A percentile compares a stretch with the other conserved stretches of the same genome.
phyloP scores from a whole-genome alignment of 257 asterid species.

The Verbascum thapsus region DNA sequence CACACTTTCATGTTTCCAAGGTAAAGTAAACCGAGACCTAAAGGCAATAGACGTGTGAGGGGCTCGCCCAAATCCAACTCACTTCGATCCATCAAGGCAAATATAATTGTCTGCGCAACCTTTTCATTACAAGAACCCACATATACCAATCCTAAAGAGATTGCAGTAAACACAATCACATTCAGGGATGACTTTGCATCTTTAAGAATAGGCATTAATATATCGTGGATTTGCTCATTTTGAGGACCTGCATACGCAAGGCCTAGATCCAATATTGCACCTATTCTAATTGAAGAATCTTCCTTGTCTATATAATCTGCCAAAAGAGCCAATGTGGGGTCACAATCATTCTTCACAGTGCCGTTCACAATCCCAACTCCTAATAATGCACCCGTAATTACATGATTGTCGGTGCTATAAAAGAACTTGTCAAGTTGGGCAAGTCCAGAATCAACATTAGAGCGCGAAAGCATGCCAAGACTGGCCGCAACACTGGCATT shows the following conservation, averaged over 20 bases:
- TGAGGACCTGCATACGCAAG: slow-evolving; percentile 74
- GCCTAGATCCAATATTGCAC: slow-evolving; percentile 73
- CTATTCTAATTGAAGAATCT: slow-evolving; percentile 51
- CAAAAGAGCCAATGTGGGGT: too few species aligned
- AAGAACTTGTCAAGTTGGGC: slow-evolving; percentile 66
- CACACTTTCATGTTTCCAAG: slow-evolving; percentile 95
- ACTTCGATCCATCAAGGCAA: too few species aligned
- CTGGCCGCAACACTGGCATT: slow-evolving; percentile 71
- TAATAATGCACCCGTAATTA: slow-evolving; percentile 62
- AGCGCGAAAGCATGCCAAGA: slow-evolving; percentile 67
- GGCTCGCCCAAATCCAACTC: slow-evolving; percentile 92
- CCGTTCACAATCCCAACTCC: too few species aligned
- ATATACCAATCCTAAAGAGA: slow-evolving; percentile 82
- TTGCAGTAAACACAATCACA: slow-evolving; percentile 72
- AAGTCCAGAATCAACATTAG: slow-evolving; percentile 69
- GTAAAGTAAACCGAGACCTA: slow-evolving; percentile 92
- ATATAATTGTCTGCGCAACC: slow-evolving; percentile 87
- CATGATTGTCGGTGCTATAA: slow-evolving; percentile 53
- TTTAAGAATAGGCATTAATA: slow-evolving; percentile 49
- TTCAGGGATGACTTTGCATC: slow-evolving; percentile 56
- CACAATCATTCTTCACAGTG: too few species aligned
- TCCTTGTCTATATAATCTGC: too few species aligned
- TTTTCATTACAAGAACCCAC: slow-evolving; percentile 97
- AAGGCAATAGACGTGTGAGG: slow-evolving; percentile 77
- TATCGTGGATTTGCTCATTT: slow-evolving; percentile 51